Evolutionary conservation across 1,284 basidiomycete genomes (phyloP).

Genomic region (Heterobasidion irregulare): DNA sequence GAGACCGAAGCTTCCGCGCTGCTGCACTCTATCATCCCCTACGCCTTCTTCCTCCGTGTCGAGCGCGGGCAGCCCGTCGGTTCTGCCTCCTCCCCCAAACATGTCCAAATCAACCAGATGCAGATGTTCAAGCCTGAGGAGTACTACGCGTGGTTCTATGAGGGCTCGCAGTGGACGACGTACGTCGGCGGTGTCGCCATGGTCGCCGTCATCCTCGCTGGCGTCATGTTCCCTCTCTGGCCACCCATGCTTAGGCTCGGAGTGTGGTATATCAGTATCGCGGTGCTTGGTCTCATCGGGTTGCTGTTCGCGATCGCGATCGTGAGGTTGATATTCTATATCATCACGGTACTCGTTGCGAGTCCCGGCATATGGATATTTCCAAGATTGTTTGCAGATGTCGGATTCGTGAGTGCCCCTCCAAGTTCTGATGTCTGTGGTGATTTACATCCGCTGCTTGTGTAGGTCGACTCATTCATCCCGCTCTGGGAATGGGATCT

Average conservation of each 20-base stretch:
- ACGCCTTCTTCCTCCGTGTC: conserved; percentile 85
- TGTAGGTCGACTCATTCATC: conserved; percentile 93
- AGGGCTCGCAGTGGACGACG: conserved; percentile 89
- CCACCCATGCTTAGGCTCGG: conserved; percentile 89
- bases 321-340: conserved; percentile 89
- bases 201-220: conserved; percentile 91
- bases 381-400: conserved; percentile 96
- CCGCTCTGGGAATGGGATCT: conserved; percentile 97
- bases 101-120: conserved; percentile 73
- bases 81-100: conserved; percentile 65
- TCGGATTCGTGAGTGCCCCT: conserved; percentile 81
- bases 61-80: conserved; percentile 71
- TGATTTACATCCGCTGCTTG: conserved; percentile 2
- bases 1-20: conserved; percentile 74
- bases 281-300: conserved; percentile 82
- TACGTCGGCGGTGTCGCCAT: conserved; percentile 90
- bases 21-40: conserved; percentile 72
- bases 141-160: conserved; percentile 97
- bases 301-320: conserved; percentile 91
- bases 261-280: conserved; percentile 93
- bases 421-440: conserved; percentile 4
- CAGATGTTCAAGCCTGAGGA: conserved; percentile 76
- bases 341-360: conserved; percentile 81
- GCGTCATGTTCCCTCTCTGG: conserved; percentile 99
- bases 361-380: conserved; percentile 98